phyloP scores from a whole-genome alignment of 2,329 filamentous ascomycete species.

The Xylaria sp. region DNA sequence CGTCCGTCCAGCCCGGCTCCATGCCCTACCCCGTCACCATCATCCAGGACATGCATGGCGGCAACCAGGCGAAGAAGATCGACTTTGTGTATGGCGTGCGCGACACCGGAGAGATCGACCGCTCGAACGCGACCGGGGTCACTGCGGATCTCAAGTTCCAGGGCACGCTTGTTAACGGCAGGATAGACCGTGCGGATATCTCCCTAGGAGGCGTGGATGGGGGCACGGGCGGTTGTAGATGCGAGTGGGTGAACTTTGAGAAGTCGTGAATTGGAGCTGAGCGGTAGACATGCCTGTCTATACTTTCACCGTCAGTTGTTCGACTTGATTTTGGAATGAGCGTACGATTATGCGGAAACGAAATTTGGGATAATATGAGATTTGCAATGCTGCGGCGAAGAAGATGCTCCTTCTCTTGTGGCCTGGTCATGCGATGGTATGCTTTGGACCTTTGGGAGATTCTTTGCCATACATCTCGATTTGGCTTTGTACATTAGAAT shows the following conservation, averaged over 20 bases:
- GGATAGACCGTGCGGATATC: constrained; percentile 45
- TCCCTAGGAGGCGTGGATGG: constrained; percentile 66
- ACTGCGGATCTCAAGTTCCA: constrained; percentile 56
- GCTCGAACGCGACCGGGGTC: constrained; percentile 51
- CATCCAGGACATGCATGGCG: constrained; percentile 67
- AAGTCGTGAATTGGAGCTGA: not conserved
- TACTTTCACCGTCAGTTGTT: too few relatives aligned
- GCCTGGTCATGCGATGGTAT: too few relatives aligned
- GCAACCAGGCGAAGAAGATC: constrained; percentile 57
- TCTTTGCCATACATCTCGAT: not conserved
- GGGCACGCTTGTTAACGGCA: constrained; percentile 60
- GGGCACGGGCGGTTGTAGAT: constrained; percentile 66
- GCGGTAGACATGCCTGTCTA: not conserved
- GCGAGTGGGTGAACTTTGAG: constrained; percentile 63
- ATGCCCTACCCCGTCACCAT: constrained; percentile 70
- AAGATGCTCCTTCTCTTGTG: too few relatives aligned
- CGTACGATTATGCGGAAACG: too few relatives aligned
- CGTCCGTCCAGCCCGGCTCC: constrained; percentile 55
- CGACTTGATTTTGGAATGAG: too few relatives aligned
- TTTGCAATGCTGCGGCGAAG: too few relatives aligned
- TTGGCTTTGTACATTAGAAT: not conserved
- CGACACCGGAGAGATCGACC: constrained; percentile 51
- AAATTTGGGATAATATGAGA: too few relatives aligned
- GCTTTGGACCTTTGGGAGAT: not conserved
- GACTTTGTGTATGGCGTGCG: constrained; percentile 60